phyloP scores from a whole-genome alignment of 179 eudicot species.

The Amaranthus tricolor region DNA sequence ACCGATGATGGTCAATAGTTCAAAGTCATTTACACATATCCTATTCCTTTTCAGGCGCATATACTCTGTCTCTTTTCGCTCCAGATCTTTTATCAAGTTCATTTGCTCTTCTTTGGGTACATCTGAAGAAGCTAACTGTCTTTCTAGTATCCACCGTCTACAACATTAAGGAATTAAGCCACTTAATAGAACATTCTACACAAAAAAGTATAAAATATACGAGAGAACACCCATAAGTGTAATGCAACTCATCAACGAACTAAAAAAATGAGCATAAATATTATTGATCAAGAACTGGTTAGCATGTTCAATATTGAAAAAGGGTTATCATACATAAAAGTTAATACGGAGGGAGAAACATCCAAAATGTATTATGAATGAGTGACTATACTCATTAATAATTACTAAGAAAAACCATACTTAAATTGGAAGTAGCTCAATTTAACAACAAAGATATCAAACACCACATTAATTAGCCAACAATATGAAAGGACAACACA shows the following conservation, averaged over 20 bases:
- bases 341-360: background rate
- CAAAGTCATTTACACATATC: conserved; percentile 90
- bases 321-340: background rate
- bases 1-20: conserved; percentile 83
- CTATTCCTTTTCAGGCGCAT: conserved; percentile 90
- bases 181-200: conserved; percentile 7
- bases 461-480: background rate
- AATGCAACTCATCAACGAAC: background rate
- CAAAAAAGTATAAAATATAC: background rate
- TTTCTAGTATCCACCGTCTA: conserved; percentile 87
- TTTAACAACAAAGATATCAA: background rate
- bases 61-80: conserved; percentile 90
- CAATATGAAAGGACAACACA: conserved; percentile 1
- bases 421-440: background rate
- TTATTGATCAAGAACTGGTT: background rate
- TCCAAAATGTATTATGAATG: background rate
- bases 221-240: background rate
- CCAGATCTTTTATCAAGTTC: conserved; percentile 79
- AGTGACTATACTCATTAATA: background rate
- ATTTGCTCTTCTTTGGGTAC: conserved; percentile 93
- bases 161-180: conserved; percentile 25
- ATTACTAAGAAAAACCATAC: background rate
- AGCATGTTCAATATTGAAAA: background rate
- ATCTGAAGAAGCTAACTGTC: conserved; percentile 82
- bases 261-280: conserved; percentile 10